phyloP scores from a whole-genome alignment of 2,329 filamentous ascomycete species.

The Fusarium sp. region DNA sequence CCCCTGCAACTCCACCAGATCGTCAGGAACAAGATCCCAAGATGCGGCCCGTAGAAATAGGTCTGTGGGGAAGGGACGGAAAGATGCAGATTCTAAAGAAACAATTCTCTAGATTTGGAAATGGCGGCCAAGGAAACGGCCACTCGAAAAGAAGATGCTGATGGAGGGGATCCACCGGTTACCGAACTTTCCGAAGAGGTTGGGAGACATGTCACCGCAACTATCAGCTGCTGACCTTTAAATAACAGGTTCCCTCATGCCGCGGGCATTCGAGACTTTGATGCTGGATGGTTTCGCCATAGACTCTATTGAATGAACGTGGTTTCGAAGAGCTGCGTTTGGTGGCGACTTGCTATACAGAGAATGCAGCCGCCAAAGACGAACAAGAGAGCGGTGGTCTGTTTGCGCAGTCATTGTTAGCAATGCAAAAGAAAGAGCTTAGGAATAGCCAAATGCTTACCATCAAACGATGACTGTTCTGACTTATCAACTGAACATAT shows the following conservation, averaged over 20 bases:
- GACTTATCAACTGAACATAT: neutral
- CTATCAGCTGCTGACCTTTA: neutral
- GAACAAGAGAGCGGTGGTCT: neutral
- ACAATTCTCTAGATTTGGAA: slow-evolving; percentile 26
- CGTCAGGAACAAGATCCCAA: slow-evolving; percentile 37
- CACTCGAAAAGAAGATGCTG: slow-evolving; percentile 20
- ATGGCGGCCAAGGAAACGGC: slow-evolving; percentile 15
- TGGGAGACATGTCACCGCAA: slow-evolving; percentile 13
- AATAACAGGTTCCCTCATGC: neutral
- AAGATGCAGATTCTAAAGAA: slow-evolving; percentile 29
- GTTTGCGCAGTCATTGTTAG: neutral
- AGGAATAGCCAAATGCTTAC: neutral
- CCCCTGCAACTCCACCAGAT: slow-evolving; percentile 23
- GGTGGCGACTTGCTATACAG: neutral
- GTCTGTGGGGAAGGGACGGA: slow-evolving; percentile 24
- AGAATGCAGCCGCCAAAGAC: neutral
- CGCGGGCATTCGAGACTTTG: fast-evolving
- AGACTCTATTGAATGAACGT: neutral
- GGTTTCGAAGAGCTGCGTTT: neutral
- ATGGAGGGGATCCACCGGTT: slow-evolving; percentile 37
- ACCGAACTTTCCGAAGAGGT: slow-evolving; percentile 39
- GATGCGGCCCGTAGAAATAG: slow-evolving; percentile 25
- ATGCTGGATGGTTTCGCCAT: neutral
- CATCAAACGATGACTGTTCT: neutral
- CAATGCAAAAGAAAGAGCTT: neutral